phyloP scores from a whole-genome alignment of 805 yeast genomes.

The Isabelozyma rhagii region DNA sequence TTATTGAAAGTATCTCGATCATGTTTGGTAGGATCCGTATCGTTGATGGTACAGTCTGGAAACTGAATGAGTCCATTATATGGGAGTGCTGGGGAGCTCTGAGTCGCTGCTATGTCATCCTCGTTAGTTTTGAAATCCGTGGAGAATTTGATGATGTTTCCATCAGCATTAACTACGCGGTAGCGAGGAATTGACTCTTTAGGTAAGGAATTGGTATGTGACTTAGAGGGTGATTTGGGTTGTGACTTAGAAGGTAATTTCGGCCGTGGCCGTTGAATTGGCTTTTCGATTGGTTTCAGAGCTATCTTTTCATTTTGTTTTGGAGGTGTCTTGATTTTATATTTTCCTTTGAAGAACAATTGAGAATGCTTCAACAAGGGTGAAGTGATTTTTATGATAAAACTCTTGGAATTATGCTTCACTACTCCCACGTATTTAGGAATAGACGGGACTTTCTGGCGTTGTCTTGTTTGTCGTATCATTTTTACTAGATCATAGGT shows the following conservation, averaged over 20 bases:
- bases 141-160: neutral
- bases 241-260: too few species aligned
- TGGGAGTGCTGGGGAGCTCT: slow-evolving; percentile 52
- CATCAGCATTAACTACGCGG: neutral
- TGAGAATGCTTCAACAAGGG: neutral
- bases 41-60: slow-evolving; percentile 55
- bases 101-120: neutral
- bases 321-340: neutral
- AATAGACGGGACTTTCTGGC: neutral
- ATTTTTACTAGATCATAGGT: slow-evolving; percentile 17
- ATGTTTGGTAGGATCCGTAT: slow-evolving; percentile 55
- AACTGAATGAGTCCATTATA: slow-evolving; percentile 62
- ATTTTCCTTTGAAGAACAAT: neutral
- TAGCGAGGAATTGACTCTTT: neutral
- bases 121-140: neutral
- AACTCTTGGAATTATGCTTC: neutral
- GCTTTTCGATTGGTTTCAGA: neutral
- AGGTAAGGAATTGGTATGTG: neutral
- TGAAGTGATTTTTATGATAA: neutral
- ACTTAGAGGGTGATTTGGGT: too few species aligned
- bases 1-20: slow-evolving; percentile 51
- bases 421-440: neutral
- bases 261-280: neutral
- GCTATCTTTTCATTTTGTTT: neutral
- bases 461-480: slow-evolving; percentile 13